These are phyloP conservation scores for Juncus inflexus DNA, from an alignment of 176 grass and related monocot species.

Conservation along the genomic window DNA sequence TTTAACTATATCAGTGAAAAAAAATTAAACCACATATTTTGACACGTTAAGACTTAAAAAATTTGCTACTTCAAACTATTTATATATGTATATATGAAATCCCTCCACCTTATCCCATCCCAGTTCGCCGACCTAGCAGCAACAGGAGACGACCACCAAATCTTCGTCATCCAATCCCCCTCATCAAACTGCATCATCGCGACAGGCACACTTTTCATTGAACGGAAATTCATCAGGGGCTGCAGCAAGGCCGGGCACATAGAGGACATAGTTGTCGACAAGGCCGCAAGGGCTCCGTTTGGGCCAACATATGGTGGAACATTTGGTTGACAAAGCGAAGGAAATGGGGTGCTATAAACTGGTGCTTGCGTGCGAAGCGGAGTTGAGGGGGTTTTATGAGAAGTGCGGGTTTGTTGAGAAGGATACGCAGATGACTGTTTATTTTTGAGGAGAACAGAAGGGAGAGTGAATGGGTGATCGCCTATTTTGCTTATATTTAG, in stretches of 20 bases:
- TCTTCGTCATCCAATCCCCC: slow-evolving; percentile 59
- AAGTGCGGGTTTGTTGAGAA: slow-evolving; percentile 85
- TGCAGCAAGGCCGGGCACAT: slow-evolving; percentile 83
- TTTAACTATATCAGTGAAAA: background rate
- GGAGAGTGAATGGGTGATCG: too few relatives aligned
- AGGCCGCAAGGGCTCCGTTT: slow-evolving; percentile 50
- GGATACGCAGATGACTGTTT: slow-evolving; percentile 80
- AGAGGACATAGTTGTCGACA: slow-evolving; percentile 79
- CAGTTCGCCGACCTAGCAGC: slow-evolving; percentile 57
- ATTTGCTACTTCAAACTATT: background rate
- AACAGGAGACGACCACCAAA: slow-evolving; percentile 60
- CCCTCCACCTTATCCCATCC: background rate
- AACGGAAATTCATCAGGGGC: slow-evolving; percentile 73
- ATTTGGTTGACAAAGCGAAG: slow-evolving; percentile 63
- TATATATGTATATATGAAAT: background rate
- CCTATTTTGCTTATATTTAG: too few relatives aligned
- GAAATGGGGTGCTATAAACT: slow-evolving; percentile 78
- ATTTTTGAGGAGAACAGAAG: slow-evolving; percentile 42
- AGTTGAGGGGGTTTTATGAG: slow-evolving; percentile 67
- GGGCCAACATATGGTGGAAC: slow-evolving; percentile 48
- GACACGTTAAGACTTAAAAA: background rate
- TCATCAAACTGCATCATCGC: slow-evolving; percentile 42
- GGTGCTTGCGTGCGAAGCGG: slow-evolving; percentile 67
- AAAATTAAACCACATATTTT: background rate
- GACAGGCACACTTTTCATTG: slow-evolving; percentile 73